Evolutionary conservation across 352 stramenopile species (phyloP).

Genomic region (Pythium utonaiense): DNA sequence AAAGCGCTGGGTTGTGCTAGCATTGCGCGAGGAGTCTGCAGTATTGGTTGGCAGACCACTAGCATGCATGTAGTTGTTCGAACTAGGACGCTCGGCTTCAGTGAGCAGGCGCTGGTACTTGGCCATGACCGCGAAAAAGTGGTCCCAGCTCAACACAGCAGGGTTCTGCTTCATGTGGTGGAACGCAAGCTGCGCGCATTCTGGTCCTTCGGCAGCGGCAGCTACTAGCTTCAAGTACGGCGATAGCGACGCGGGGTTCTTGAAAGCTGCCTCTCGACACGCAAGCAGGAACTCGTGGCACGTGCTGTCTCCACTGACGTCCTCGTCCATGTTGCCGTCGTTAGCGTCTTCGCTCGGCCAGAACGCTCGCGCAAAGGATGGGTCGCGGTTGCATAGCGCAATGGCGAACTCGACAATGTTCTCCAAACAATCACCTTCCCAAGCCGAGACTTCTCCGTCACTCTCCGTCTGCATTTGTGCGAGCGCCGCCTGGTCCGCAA

Average conservation of each 20-base stretch:
- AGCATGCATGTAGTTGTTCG: constrained; percentile 25
- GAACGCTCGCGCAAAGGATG: constrained; percentile 58
- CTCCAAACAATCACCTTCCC: constrained; percentile 74
- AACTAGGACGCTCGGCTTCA: constrained; percentile 54
- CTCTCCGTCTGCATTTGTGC: constrained; percentile 66
- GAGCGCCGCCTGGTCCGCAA: constrained; percentile 62
- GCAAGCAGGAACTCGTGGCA: constrained; percentile 63
- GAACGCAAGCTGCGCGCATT: constrained; percentile 75
- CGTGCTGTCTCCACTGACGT: constrained; percentile 28
- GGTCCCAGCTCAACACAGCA: constrained; percentile 72
- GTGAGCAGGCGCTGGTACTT: constrained; percentile 82
- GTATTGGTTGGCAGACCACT: constrained; percentile 23
- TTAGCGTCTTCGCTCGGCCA: constrained; percentile 42
- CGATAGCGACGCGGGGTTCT: constrained; percentile 71
- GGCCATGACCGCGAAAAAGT: constrained; percentile 81
- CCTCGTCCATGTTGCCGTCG: constrained; percentile 10
- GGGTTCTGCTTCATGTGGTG: constrained; percentile 87
- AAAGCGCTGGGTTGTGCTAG: constrained; percentile 50
- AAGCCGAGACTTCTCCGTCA: constrained; percentile 45
- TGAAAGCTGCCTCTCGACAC: constrained; percentile 68
- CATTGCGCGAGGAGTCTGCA: constrained; percentile 5
- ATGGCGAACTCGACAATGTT: constrained; percentile 76
- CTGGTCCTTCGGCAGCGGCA: constrained; percentile 54
- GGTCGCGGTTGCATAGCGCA: constrained; percentile 51
- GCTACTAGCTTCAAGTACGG: constrained; percentile 75